Evolutionary conservation across 202 grass and related monocot species (phyloP), one percentile per base, ranked within the genome.

Genomic region (Zizania palustris): DNA sequence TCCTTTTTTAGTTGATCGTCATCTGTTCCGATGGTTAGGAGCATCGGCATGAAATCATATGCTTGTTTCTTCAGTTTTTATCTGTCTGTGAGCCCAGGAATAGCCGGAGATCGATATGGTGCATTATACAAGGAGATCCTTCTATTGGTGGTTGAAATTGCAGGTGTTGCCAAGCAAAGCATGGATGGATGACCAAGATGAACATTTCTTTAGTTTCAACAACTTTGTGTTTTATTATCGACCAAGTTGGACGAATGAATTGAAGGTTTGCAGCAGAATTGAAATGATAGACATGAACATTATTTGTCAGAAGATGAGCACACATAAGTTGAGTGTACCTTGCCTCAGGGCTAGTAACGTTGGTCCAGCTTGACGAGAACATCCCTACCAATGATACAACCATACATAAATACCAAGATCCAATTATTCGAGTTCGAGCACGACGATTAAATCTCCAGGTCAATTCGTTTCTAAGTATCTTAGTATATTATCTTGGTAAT

Each of bases 291-390:
- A 18, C 4, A 71, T 78, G 48, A 28, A 44, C 4, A 38, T 18
- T 9, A 38, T 18, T 16, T 68, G 7, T 14, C 20, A 48, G 39
- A 69, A 48, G 39, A 69, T 43, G 14, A 66, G 54, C 1, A 58
- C 0, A 28, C 28, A 28, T 28, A 28, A 28, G n/a, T 28, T 28
- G 28, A 21, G 11, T 69, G 33, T 79, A 94, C 91, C 91, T 57
- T 94, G 85, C 77, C 91, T 92, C 44, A 98, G 80, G 49, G 92
- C 95, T 68, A 90, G 71, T 38, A 98, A 66, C 9, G 82, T 86
- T n/a, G 95, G 95, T 20, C 95, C 91, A 77, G 94, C n/a, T n/a
- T n/a, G n/a, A n/a, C n/a, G n/a, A n/a, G n/a, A n/a, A n/a, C n/a
- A n/a, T n/a, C n/a, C n/a, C n/a, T n/a, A n/a, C n/a, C n/a, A n/a